Percentiles rank a stretch among this genome's conserved stretches.
phyloP scores from a whole-genome alignment of 1,284 basidiomycete species.

The Sparassis latifolia region DNA sequence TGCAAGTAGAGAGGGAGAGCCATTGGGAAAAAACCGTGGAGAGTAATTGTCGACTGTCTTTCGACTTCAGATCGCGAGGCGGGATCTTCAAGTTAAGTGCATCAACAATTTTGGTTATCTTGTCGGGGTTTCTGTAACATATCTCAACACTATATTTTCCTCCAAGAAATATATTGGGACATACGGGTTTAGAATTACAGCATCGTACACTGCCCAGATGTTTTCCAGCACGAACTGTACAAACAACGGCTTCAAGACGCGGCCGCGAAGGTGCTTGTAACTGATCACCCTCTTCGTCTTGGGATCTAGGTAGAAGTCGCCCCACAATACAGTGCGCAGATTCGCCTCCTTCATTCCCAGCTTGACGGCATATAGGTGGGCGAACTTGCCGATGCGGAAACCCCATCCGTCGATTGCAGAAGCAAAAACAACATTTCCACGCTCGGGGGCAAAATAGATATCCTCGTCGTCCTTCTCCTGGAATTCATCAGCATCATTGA shows the following conservation, averaged over 20 bases:
- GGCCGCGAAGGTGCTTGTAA: constrained; percentile 83
- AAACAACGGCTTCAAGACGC: constrained; percentile 92
- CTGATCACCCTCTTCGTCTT: constrained; percentile 94
- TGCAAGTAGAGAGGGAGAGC: constrained; percentile 90
- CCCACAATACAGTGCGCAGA: constrained; percentile 89
- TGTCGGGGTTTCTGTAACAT: constrained; percentile 71
- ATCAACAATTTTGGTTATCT: constrained; percentile 84
- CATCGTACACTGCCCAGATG: constrained; percentile 95
- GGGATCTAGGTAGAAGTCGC: constrained; percentile 95
- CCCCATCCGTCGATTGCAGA: constrained; percentile 98
- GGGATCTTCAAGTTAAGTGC: constrained; percentile 81
- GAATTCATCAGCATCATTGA: constrained; percentile 58
- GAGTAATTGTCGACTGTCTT: constrained; percentile 82
- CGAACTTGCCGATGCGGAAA: constrained; percentile 91
- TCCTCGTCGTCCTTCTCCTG: constrained; percentile 97
- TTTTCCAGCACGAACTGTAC: constrained; percentile 98
- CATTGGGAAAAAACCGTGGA: constrained; percentile 91
- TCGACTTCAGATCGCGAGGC: constrained; percentile 87
- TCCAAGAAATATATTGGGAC: constrained; percentile 28
- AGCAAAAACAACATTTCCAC: constrained; percentile 95
- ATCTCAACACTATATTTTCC: not conserved
- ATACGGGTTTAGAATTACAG: constrained; percentile 80
- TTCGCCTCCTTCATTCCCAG: constrained; percentile 89
- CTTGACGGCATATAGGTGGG: constrained; percentile 88
- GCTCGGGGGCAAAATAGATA: constrained; percentile 95